Evolutionary conservation across 2,329 filamentous ascomycete species (phyloP), one percentile per base, ranked within the genome.

Genomic region (Penicillium sp.): DNA sequence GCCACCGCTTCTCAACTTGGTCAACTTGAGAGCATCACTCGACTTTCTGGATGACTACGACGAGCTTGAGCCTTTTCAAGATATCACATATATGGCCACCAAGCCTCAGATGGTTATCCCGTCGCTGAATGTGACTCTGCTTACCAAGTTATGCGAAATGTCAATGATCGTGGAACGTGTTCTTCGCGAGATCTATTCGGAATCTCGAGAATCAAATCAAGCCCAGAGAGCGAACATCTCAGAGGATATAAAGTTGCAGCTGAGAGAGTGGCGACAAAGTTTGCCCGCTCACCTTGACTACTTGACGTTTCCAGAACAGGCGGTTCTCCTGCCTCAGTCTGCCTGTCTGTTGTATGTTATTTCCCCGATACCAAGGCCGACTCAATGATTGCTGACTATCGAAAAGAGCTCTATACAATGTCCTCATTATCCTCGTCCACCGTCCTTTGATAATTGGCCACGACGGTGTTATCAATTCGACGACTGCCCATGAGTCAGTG

Each of bases 41-140:
- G 50, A 60, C 13, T 63, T 63, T n/a, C 30, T 63, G n/a, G 61
- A 63, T 29, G 46, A 43, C 73, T 61, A 59, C 14, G 59, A 61
- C n/a, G 59, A 81, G 51, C 64, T 78, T 0, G 77, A 80, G 41
- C 65, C 71, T 16, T 81, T 74, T 66, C 64, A 69, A 3, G 73
- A 72, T 0, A 74, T 77, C 41, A 65, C 63, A 4, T 75, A 65
- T 60, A 55, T 47, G 13, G 22, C 47, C 7, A 38, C 28, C 1
- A 35, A 47, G 12, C 54, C 44, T 3, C 41, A 35, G 14, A 19
- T 18, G 4, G 54, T 43, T 3, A 30, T 59, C 34, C 59, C 59
- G 3, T 59, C 59, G 4, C 25, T 59, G 19, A 61, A 61, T 46
- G 57, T 61, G 4, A 56, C 59, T 5, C 41, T 61, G 16, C 39